phyloP scores from a whole-genome alignment of 768 basidiomycete species.

The Strobilomyces dryophilus region DNA sequence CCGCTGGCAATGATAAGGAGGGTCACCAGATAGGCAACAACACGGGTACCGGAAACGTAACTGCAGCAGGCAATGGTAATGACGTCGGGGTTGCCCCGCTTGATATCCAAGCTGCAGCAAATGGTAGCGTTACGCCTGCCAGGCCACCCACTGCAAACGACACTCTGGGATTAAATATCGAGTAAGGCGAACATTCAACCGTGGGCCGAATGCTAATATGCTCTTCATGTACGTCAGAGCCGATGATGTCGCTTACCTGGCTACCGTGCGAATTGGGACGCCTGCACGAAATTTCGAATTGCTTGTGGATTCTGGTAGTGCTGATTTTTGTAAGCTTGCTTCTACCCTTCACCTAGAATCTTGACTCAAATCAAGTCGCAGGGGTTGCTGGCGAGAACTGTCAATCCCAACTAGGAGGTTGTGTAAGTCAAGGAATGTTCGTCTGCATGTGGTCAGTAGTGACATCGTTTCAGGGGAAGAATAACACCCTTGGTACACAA shows the following conservation, averaged over 20 bases:
- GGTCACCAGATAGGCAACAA: neutral
- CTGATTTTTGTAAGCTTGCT: slow-evolving; percentile 49
- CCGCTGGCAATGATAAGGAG: slow-evolving; percentile 4
- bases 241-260: slow-evolving; percentile 54
- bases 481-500: slow-evolving; percentile 59
- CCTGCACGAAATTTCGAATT: slow-evolving; percentile 53
- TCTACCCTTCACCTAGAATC: neutral
- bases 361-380: neutral
- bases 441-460: slow-evolving; percentile 6
- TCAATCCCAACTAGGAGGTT: slow-evolving; percentile 37
- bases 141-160: slow-evolving; percentile 40
- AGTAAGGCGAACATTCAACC: slow-evolving; percentile 38
- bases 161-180: slow-evolving; percentile 67
- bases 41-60: slow-evolving; percentile 7
- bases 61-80: slow-evolving; percentile 12
- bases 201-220: neutral
- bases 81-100: slow-evolving; percentile 32
- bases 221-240: slow-evolving; percentile 28
- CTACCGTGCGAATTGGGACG: slow-evolving; percentile 62
- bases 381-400: slow-evolving; percentile 56
- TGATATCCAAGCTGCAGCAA: slow-evolving; percentile 33
- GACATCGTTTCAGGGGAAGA: slow-evolving; percentile 47
- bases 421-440: slow-evolving; percentile 31
- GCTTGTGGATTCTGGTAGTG: slow-evolving; percentile 69
- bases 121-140: slow-evolving; percentile 40